phyloP scores from a whole-genome alignment of 768 basidiomycete genomes.

The Lentinus tigrinus region DNA sequence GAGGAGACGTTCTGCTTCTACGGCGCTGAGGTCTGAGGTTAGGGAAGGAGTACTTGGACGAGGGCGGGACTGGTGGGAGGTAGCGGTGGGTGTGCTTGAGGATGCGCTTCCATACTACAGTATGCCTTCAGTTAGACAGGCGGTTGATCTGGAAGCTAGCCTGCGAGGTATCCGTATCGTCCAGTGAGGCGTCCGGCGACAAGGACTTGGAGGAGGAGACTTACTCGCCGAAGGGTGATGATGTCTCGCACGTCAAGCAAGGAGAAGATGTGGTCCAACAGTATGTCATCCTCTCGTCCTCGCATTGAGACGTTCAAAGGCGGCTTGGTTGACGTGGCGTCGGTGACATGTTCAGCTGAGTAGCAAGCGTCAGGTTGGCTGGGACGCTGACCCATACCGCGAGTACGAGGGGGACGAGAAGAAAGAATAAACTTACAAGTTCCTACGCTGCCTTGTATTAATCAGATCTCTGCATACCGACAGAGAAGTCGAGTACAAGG shows the following conservation, averaged over 20 bases:
- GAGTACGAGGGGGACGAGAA: not conserved
- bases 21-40: slow-evolving; percentile 35
- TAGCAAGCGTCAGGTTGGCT: not conserved
- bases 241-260: slow-evolving; percentile 37
- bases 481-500: not conserved
- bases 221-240: slow-evolving; percentile 36
- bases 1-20: slow-evolving; percentile 56
- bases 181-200: not conserved
- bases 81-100: slow-evolving; percentile 51
- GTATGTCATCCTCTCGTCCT: not conserved
- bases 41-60: slow-evolving; percentile 41
- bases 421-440: too few relatives aligned
- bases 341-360: not conserved
- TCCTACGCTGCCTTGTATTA: not conserved
- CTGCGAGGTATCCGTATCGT: slow-evolving; percentile 31
- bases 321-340: not conserved
- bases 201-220: slow-evolving; percentile 6
- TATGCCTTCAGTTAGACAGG: slow-evolving; percentile 61
- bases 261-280: slow-evolving; percentile 3
- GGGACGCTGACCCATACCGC: not conserved
- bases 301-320: too few relatives aligned
- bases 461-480: not conserved
- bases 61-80: slow-evolving; percentile 61
- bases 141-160: slow-evolving; percentile 59
- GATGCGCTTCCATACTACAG: slow-evolving; percentile 72